Evolutionary conservation across 768 basidiomycete species (phyloP).

Genomic region (Suillus decipiens): DNA sequence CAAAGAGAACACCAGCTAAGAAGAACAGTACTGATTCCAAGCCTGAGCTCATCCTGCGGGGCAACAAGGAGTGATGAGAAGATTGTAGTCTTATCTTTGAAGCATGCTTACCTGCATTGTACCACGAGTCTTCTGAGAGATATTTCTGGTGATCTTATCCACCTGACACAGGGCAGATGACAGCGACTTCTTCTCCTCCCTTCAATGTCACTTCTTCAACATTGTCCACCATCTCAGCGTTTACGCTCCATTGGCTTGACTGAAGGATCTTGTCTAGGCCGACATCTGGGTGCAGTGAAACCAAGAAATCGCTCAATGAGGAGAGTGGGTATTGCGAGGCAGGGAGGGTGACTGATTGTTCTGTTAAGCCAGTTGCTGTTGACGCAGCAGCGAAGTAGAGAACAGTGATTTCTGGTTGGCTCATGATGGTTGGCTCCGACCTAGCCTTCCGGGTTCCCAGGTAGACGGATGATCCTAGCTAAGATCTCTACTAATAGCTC

Average conservation of each 20-base stretch:
- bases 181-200: slow-evolving; percentile 77
- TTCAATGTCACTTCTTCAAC: slow-evolving; percentile 47
- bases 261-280: slow-evolving; percentile 54
- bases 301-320: slow-evolving; percentile 51
- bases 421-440: slow-evolving; percentile 5
- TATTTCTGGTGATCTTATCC: slow-evolving; percentile 43
- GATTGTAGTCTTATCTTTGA: background rate
- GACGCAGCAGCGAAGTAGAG: slow-evolving; percentile 67
- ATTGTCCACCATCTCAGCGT: slow-evolving; percentile 77
- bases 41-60: slow-evolving; percentile 4
- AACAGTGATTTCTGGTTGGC: slow-evolving; percentile 42
- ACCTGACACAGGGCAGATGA: slow-evolving; percentile 83
- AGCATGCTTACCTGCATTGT: slow-evolving; percentile 3
- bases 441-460: background rate
- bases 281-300: slow-evolving; percentile 53
- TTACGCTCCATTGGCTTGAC: slow-evolving; percentile 74
- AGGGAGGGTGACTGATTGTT: slow-evolving; percentile 54
- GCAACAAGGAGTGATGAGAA: slow-evolving; percentile 11
- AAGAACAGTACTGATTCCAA: slow-evolving; percentile 4
- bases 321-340: slow-evolving; percentile 49
- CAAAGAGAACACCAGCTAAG: slow-evolving; percentile 8
- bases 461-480: background rate
- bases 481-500: background rate
- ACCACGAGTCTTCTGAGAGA: background rate
- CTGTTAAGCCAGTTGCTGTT: slow-evolving; percentile 61